Evolutionary conservation across 2,329 filamentous ascomycete species (phyloP).

Genomic region (Periconia digitata): DNA sequence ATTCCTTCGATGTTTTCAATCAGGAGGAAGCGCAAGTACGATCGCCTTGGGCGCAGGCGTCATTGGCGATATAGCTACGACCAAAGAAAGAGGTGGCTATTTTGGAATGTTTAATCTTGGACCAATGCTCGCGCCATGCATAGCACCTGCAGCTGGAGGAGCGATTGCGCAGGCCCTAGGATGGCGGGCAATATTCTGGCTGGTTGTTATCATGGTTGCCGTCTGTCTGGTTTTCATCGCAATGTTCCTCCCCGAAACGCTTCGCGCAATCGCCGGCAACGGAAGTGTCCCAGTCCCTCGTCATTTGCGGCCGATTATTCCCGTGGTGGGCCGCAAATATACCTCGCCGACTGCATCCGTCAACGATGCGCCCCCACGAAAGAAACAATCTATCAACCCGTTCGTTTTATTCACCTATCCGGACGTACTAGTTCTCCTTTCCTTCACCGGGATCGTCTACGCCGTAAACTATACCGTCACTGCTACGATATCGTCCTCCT

Average conservation of each 20-base stretch:
- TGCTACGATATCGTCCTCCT: constrained; percentile 30
- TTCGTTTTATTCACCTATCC: constrained; percentile 31
- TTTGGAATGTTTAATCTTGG: constrained; percentile 66
- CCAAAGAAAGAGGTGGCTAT: constrained; percentile 70
- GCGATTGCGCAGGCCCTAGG: constrained; percentile 36
- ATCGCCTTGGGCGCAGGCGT: constrained; percentile 67
- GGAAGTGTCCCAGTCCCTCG: constrained; percentile 27
- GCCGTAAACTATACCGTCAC: constrained; percentile 36
- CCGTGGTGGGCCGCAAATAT: constrained; percentile 18
- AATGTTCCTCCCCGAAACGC: constrained; percentile 46
- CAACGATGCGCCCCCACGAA: constrained; percentile 11
- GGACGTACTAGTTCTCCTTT: constrained; percentile 48
- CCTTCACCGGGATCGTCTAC: constrained; percentile 35
- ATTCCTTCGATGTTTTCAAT: constrained; percentile 40
- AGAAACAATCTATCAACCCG: constrained; percentile 28
- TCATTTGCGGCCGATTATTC: constrained; percentile 22
- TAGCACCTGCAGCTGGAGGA: constrained; percentile 38
- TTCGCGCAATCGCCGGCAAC: constrained; percentile 46
- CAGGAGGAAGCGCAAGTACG: constrained; percentile 44
- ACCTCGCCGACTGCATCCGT: constrained; percentile 2
- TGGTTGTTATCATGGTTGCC: constrained; percentile 43
- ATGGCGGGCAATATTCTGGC: constrained; percentile 44
- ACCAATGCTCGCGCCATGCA: constrained; percentile 37
- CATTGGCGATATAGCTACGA: constrained; percentile 70
- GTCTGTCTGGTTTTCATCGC: constrained; percentile 36